A percentile compares a stretch with the other conserved stretches of the same genome.
Evolutionary conservation across 208 protist species (phyloP).

Genomic region (Leishmania martiniquensis): DNA sequence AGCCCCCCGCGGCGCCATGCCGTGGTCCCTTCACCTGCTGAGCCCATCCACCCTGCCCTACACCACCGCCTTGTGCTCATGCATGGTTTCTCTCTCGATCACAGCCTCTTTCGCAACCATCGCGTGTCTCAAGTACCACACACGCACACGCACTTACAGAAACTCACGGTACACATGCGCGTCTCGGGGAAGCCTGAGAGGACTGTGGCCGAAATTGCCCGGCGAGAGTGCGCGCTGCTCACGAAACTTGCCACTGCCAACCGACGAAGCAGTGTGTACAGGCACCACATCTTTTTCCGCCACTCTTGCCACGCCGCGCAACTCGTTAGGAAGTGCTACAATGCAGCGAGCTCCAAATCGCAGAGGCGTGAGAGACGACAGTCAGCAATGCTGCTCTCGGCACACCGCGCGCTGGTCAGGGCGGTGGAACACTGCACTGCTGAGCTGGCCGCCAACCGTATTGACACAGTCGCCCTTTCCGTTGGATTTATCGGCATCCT

Average conservation of each 20-base stretch:
- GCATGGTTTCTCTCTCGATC: neutral
- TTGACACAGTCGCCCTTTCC: constrained; percentile 58
- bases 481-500: constrained; percentile 37
- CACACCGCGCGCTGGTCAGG: constrained; percentile 18
- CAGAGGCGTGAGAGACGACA: constrained; percentile 2
- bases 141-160: neutral
- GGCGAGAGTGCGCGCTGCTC: constrained; percentile 19
- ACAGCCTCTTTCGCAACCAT: neutral
- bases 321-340: constrained; percentile 28
- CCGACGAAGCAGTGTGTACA: constrained; percentile 43
- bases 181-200: neutral
- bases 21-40: neutral
- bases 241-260: constrained; percentile 19
- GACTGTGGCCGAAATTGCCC: constrained; percentile 5
- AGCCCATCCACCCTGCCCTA: constrained; percentile 1
- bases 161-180: constrained; percentile 8
- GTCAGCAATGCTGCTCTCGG: constrained; percentile 6
- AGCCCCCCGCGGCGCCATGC: neutral
- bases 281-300: constrained; percentile 63
- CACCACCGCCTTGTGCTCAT: neutral
- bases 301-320: constrained; percentile 22
- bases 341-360: neutral
- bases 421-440: constrained; percentile 48
- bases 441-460: constrained; percentile 53
- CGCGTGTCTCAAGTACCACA: constrained; percentile 1